Conservation (phyloP, 2,329 filamentous ascomycete species). For the Cytospora schulzeri region DNA sequence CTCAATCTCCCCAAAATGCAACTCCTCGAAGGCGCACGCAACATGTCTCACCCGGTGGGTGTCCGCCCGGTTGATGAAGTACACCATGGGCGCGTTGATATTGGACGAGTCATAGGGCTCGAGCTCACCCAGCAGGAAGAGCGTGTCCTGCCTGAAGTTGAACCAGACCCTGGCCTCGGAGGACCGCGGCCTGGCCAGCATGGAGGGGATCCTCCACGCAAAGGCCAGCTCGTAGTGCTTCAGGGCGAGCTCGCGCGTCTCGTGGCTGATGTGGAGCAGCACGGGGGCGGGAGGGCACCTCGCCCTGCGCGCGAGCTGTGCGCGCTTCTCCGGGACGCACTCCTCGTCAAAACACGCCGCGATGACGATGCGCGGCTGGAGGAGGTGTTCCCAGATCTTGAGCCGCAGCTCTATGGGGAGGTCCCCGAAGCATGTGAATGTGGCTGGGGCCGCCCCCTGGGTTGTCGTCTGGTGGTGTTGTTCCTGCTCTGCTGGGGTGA, state of each 20-base stretch:
- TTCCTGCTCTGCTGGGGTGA: neutral
- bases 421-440: constrained; percentile 42
- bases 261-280: constrained; percentile 48
- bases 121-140: constrained; percentile 51
- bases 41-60: constrained; percentile 46
- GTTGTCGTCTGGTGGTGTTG: neutral
- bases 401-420: constrained; percentile 52
- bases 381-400: constrained; percentile 48
- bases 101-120: constrained; percentile 50
- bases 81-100: constrained; percentile 51
- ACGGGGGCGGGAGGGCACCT: constrained; percentile 38
- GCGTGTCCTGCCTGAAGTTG: constrained; percentile 50
- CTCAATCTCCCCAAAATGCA: constrained; percentile 46
- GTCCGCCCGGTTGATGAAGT: constrained; percentile 49
- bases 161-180: constrained; percentile 46
- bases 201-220: constrained; percentile 48
- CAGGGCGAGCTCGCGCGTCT: constrained; percentile 46
- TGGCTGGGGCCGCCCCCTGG: constrained; percentile 15
- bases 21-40: constrained; percentile 47
- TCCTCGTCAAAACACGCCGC: constrained; percentile 45
- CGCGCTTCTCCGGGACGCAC: constrained; percentile 33
- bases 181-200: constrained; percentile 34
- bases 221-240: constrained; percentile 50
- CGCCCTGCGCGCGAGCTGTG: constrained; percentile 28
- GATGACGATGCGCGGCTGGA: constrained; percentile 49